A percentile compares a stretch with the other conserved stretches of the same genome.
These are phyloP conservation scores for Avicennia marina DNA, from an alignment of 257 asterid species.

Conservation along the genomic window DNA sequence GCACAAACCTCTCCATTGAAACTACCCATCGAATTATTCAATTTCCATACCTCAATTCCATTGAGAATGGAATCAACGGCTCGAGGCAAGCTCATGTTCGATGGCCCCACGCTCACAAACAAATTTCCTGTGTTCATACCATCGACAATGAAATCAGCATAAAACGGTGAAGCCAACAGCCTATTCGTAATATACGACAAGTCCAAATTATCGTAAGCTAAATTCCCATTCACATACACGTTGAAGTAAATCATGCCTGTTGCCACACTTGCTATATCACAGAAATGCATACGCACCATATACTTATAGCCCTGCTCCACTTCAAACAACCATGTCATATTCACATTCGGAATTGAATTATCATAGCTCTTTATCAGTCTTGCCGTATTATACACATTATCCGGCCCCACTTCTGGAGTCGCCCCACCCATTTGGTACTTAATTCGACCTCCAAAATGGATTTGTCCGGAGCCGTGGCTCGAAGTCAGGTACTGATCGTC, in stretches of 20 bases:
- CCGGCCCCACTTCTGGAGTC: conserved; percentile 87
- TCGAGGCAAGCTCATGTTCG: conserved; percentile 49
- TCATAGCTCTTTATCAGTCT: conserved; percentile 57
- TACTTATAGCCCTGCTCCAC: conserved; percentile 56
- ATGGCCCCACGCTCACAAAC: conserved; percentile 72
- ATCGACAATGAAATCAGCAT: conserved; percentile 75
- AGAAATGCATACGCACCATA: conserved; percentile 81
- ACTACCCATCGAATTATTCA: conserved; percentile 73
- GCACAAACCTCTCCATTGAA: conserved; percentile 61
- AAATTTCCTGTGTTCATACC: conserved; percentile 34
- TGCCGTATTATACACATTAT: conserved; percentile 77
- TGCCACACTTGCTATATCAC: conserved; percentile 80
- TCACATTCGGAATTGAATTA: conserved; percentile 34
- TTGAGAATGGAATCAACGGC: conserved; percentile 79
- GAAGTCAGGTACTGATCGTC: conserved; percentile 53
- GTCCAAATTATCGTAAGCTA: conserved; percentile 79
- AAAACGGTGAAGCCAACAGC: conserved; percentile 79
- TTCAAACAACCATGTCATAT: conserved; percentile 64
- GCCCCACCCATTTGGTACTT: conserved; percentile 69
- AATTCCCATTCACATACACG: conserved; percentile 65
- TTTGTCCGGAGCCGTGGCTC: conserved; percentile 25
- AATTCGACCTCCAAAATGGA: conserved; percentile 62
- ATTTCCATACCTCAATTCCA: conserved; percentile 82
- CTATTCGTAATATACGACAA: conserved; percentile 42
- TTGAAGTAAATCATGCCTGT: conserved; percentile 60